A percentile compares a stretch with the other conserved stretches of the same genome.
Evolutionary conservation across 2,329 filamentous ascomycete genomes (phyloP).

Genomic region (Arachnopeziza araneosa): DNA sequence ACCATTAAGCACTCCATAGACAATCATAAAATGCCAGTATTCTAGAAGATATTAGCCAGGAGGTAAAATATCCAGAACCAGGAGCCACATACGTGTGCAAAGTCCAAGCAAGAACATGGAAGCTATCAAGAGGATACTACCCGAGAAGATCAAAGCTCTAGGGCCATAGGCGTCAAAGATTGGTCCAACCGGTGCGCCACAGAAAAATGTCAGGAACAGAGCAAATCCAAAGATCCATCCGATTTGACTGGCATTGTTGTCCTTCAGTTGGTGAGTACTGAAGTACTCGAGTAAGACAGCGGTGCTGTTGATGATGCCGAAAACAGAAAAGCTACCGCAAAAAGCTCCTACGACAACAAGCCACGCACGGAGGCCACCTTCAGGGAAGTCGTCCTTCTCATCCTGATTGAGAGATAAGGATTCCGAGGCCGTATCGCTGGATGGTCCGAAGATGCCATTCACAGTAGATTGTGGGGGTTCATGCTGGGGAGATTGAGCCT

Average conservation of each 20-base stretch:
- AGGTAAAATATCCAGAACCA: not conserved
- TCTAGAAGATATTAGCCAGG: conserved; percentile 26
- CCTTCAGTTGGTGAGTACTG: conserved; percentile 51
- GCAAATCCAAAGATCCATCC: conserved; percentile 57
- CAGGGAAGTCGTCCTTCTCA: conserved; percentile 47
- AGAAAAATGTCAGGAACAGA: conserved; percentile 63
- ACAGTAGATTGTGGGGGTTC: conserved; percentile 7
- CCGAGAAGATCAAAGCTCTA: conserved; percentile 30
- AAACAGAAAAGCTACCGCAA: conserved; percentile 52
- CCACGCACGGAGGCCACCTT: conserved; percentile 61
- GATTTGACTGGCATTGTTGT: conserved; percentile 51
- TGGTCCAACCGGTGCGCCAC: conserved; percentile 63
- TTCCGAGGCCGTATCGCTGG: conserved; percentile 4
- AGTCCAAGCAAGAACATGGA: conserved; percentile 48
- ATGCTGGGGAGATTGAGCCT: conserved; percentile 1
- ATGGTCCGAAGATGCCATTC: conserved; percentile 9
- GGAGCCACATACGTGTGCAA: conserved; percentile 42
- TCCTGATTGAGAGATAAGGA: conserved; percentile 4
- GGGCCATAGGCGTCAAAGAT: conserved; percentile 65
- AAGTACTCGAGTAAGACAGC: conserved; percentile 61
- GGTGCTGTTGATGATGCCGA: conserved; percentile 59
- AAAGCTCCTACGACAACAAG: conserved; percentile 62
- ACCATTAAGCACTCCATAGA: conserved; percentile 58
- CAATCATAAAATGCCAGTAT: conserved; percentile 66
- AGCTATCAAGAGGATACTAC: conserved; percentile 25